Conservation (phyloP, 83 land plant genomes). For the Thuja plicata region DNA sequence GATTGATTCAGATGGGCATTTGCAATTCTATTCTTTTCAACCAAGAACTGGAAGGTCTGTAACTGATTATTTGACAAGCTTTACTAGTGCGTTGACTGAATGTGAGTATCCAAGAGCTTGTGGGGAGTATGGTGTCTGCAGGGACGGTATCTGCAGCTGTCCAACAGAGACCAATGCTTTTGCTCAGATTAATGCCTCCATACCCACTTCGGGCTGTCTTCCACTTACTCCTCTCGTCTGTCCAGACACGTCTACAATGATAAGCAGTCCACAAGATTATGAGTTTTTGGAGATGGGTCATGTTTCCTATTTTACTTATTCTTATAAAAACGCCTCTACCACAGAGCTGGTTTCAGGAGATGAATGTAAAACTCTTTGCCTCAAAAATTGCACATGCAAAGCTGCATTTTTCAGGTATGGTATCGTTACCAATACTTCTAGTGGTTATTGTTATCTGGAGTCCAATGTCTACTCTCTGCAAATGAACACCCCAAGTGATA, state of each 20-base stretch:
- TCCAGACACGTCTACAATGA: neutral
- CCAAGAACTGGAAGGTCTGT: neutral
- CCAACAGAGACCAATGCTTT: neutral
- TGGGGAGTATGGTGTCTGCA: neutral
- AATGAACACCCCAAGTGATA: no score
- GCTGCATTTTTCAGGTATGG: no score
- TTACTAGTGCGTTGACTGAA: neutral
- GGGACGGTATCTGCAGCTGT: neutral
- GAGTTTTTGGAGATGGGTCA: neutral
- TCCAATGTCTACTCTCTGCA: no score
- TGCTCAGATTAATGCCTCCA: neutral
- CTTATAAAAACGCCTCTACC: neutral
- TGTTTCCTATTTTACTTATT: neutral
- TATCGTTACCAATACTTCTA: no score
- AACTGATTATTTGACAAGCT: neutral
- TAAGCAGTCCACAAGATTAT: neutral
- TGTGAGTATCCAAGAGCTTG: neutral
- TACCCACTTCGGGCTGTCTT: neutral
- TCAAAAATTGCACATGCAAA: constrained; percentile 2
- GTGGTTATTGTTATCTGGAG: no score
- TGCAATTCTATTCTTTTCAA: neutral
- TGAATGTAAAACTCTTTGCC: neutral
- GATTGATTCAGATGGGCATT: neutral
- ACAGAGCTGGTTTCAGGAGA: neutral
- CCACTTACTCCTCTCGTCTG: neutral